phyloP scores from a whole-genome alignment of 2,329 filamentous ascomycete species.

The Cryphonectria japonica region DNA sequence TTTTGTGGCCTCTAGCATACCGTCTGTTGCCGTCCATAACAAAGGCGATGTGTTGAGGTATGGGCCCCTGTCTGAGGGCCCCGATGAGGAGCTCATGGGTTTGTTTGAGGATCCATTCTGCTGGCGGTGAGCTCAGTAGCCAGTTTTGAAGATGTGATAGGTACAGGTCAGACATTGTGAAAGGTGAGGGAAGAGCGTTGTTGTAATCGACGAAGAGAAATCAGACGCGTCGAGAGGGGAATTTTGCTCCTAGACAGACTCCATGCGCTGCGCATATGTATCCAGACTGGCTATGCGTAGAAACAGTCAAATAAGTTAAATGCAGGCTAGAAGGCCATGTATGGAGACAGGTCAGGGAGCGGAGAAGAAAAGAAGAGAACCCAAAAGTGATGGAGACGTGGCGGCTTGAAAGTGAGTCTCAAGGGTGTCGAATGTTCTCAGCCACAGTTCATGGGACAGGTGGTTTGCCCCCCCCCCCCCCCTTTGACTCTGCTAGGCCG shows the following conservation, averaged over 20 bases:
- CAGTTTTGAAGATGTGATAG: conserved; percentile 61
- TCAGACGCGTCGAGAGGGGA: no score
- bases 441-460: conserved; percentile 10
- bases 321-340: background rate
- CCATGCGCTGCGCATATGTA: background rate
- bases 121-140: conserved; percentile 84
- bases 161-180: conserved; percentile 58
- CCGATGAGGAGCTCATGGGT: conserved; percentile 86
- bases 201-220: conserved; percentile 10
- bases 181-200: background rate
- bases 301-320: background rate
- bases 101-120: conserved; percentile 83
- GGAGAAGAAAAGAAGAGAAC: background rate
- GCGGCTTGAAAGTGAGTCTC: background rate
- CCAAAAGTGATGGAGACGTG: background rate
- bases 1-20: conserved; percentile 86
- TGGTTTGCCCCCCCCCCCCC: conserved; percentile 6
- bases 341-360: background rate
- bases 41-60: conserved; percentile 96
- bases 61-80: conserved; percentile 84
- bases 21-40: conserved; percentile 98
- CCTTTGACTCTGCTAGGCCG: background rate
- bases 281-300: background rate
- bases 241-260: background rate
- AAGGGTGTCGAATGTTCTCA: conserved; percentile 4